Conservation (phyloP, 805 yeast genomes). For the Kluyveromyces lactis region DNA sequence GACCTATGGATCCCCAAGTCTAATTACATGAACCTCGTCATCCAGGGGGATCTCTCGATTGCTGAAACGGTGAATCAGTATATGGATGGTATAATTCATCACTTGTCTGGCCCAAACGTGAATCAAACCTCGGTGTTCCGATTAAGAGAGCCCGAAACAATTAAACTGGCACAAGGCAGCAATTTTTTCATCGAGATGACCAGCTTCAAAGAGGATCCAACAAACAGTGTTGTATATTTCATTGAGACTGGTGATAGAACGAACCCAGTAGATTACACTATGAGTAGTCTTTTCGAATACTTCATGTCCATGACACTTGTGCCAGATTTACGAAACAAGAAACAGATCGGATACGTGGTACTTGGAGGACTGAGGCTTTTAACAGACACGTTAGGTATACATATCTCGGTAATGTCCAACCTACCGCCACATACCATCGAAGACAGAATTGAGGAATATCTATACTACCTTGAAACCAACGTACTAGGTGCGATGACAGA, state of each 20-base stretch:
- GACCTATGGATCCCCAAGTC: constrained; percentile 21
- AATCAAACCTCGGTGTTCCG: not conserved
- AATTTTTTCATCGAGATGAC: constrained; percentile 28
- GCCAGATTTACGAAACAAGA: constrained; percentile 43
- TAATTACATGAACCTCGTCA: constrained; percentile 34
- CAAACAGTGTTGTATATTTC: constrained; percentile 44
- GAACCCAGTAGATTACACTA: constrained; percentile 27
- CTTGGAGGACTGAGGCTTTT: constrained; percentile 47
- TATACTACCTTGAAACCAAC: constrained; percentile 34
- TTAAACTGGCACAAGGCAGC: constrained; percentile 30
- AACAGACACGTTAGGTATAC: constrained; percentile 48
- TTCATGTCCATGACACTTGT: constrained; percentile 37
- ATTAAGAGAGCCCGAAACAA: constrained; percentile 32
- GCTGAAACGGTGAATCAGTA: constrained; percentile 20
- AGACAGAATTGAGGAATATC: constrained; percentile 39
- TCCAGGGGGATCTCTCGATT: constrained; percentile 41
- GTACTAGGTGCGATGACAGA: constrained; percentile 26
- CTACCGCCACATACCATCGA: constrained; percentile 36
- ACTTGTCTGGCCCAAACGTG: not conserved
- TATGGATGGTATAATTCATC: constrained; percentile 12
- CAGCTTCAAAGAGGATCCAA: constrained; percentile 39
- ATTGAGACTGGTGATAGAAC: constrained; percentile 48
- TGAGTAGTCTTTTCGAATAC: constrained; percentile 41
- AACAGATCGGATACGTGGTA: constrained; percentile 56
- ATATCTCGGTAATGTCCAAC: constrained; percentile 49